These are phyloP conservation scores for Pinus albicaulis DNA, from an alignment of 75 land plant species.

Conservation along the genomic window DNA sequence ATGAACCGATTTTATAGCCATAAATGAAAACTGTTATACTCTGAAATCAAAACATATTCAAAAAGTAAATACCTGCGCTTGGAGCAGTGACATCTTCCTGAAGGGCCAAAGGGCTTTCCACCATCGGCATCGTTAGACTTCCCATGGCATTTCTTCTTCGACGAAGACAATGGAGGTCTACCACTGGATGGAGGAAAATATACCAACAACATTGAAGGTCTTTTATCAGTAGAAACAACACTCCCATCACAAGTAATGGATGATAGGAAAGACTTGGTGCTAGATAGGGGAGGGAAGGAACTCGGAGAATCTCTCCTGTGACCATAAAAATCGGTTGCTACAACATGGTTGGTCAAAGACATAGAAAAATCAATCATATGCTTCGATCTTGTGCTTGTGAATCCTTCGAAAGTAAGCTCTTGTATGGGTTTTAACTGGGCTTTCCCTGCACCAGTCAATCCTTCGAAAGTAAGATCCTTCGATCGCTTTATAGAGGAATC, in stretches of 20 bases:
- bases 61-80: conserved; percentile 35
- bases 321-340: conserved; percentile 25
- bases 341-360: conserved; percentile 27
- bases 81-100: conserved; percentile 55
- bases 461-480: no score
- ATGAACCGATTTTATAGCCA: background rate
- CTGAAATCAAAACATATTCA: background rate
- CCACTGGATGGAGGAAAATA: conserved; percentile 27
- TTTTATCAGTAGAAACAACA: conserved; percentile 29
- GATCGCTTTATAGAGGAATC: no score
- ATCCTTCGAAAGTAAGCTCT: no score
- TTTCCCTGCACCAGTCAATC: no score
- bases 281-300: conserved; percentile 36
- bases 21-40: background rate
- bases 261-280: conserved; percentile 59
- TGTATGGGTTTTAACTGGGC: no score
- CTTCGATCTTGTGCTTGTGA: background rate
- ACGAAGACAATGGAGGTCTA: conserved; percentile 45
- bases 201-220: conserved; percentile 12
- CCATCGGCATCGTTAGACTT: conserved; percentile 32
- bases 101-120: conserved; percentile 11
- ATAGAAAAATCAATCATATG: conserved; percentile 18
- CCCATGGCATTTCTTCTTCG: conserved; percentile 63
- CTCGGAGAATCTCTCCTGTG: conserved; percentile 31
- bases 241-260: conserved; percentile 67